Evolutionary conservation across 2,329 filamentous ascomycete species (phyloP), one percentile per base, ranked within the genome.

Genomic region (Ophiostoma fasciatum): DNA sequence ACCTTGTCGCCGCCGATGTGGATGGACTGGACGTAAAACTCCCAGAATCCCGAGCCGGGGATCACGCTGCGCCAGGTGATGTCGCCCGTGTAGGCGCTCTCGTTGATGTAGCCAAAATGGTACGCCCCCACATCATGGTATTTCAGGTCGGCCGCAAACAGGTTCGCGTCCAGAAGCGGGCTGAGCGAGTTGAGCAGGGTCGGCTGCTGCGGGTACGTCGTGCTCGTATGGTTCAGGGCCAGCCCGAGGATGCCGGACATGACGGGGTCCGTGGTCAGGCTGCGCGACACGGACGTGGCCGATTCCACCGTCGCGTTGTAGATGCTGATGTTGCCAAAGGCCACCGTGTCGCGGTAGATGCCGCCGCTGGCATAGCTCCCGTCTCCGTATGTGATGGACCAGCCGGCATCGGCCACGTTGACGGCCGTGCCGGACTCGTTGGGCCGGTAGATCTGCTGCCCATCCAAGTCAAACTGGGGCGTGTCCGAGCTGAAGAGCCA

Each of bases 401-500:
- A 73, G n/a, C 53, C 54, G 18, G 60, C 59, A 28, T 60, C 59
- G 3, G 52, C 44, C 25, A 71, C 48, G 15, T 52, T 47, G 3
- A 48, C 41, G 7, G 66, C 53, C 1, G 66, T 64, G 4, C 49
- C 52, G 4, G 67, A 71, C 14, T 57, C 51, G 17, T 57, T 57
- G 17, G 66, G 62, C 27, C 56, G 48, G 48, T 64, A 73, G 19
- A 61, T 48, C 32, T 52, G 47, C 19, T 59, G 72, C 7, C 52
- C 50, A 20, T 66, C 61, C 33, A 71, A 55, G 13, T 56, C 54
- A n/a, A 49, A 46, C 5, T 56, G 46, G 1, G 65, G 52, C 12
- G 63, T 68, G 38, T 68, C 61, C 3, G 63, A 58, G 3, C 64
- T 66, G 49, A 68, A 66, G 14, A 70, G 57, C 68, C 68, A 71